Conservation (phyloP, 73 alveolate species). For the Paramecium sonneborni region DNA sequence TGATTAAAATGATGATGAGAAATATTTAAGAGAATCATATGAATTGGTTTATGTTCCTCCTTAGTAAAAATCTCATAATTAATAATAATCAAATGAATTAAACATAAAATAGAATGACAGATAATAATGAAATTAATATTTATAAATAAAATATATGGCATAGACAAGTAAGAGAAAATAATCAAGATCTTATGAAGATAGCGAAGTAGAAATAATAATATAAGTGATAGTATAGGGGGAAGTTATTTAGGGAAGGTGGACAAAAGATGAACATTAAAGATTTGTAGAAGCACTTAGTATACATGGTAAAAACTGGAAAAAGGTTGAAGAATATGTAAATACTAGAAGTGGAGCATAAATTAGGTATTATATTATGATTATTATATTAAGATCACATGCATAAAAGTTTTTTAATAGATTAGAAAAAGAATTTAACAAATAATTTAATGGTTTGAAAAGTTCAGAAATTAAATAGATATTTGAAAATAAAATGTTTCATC, state of each 20-base stretch:
- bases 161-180: not conserved
- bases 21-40: conserved; percentile 13
- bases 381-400: conserved; percentile 75
- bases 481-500: conserved; percentile 32
- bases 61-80: not conserved
- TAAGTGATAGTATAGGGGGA: conserved; percentile 41
- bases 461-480: conserved; percentile 35
- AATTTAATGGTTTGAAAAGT: conserved; percentile 36
- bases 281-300: conserved; percentile 82
- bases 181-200: conserved; percentile 29
- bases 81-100: not conserved
- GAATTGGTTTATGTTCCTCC: conserved; percentile 35
- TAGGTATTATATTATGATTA: not conserved
- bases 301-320: conserved; percentile 81
- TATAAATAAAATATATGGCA: not conserved
- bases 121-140: not conserved
- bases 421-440: conserved; percentile 61
- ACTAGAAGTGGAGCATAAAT: conserved; percentile 81
- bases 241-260: conserved; percentile 78
- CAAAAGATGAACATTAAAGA: conserved; percentile 77
- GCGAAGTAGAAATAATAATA: conserved; percentile 6
- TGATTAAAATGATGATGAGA: conserved; percentile 37
- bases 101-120: conserved; percentile 20
- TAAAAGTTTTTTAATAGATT: conserved; percentile 81
- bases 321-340: conserved; percentile 80